These are phyloP conservation scores for Punctularia strigosozonata DNA, from an alignment of 768 basidiomycete genomes.

Conservation along the genomic window DNA sequence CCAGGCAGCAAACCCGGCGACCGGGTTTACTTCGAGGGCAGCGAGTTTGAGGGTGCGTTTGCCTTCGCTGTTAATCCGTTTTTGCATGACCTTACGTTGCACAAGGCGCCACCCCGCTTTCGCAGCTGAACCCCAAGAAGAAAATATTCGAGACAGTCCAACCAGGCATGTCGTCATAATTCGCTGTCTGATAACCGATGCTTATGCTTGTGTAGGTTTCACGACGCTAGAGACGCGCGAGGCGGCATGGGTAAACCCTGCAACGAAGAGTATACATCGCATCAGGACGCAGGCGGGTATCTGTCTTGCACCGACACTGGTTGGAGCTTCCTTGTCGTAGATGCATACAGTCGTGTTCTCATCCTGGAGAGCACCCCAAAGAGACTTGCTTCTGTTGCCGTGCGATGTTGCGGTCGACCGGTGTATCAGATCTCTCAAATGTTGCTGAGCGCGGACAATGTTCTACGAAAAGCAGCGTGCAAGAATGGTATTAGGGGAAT, in stretches of 20 bases:
- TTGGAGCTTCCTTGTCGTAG: constrained; percentile 90
- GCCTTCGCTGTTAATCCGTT: background rate
- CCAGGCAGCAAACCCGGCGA: constrained; percentile 82
- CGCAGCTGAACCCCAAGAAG: constrained; percentile 95
- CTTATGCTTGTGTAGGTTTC: constrained; percentile 41
- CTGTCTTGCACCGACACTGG: constrained; percentile 66
- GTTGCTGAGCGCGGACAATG: too few species aligned
- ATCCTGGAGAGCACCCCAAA: too few species aligned
- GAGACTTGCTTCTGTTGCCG: too few species aligned
- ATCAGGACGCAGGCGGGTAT: constrained; percentile 82
- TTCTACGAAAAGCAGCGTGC: too few species aligned
- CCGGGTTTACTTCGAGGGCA: constrained; percentile 88
- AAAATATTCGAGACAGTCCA: constrained; percentile 98
- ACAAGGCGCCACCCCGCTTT: constrained; percentile 50
- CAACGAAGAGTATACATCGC: constrained; percentile 64
- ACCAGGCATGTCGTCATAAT: constrained; percentile 43
- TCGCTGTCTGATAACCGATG: constrained; percentile 1
- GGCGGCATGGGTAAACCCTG: constrained; percentile 89
- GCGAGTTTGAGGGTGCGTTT: constrained; percentile 65
- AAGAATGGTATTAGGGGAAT: too few species aligned
- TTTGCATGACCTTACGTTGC: constrained; percentile 2
- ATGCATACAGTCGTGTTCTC: too few species aligned
- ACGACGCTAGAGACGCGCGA: constrained; percentile 79
- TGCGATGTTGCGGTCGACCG: too few species aligned
- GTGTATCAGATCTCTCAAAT: too few species aligned